Evolutionary conservation across 305 asterid species (phyloP).

Genomic region (Coffea humblotiana): DNA sequence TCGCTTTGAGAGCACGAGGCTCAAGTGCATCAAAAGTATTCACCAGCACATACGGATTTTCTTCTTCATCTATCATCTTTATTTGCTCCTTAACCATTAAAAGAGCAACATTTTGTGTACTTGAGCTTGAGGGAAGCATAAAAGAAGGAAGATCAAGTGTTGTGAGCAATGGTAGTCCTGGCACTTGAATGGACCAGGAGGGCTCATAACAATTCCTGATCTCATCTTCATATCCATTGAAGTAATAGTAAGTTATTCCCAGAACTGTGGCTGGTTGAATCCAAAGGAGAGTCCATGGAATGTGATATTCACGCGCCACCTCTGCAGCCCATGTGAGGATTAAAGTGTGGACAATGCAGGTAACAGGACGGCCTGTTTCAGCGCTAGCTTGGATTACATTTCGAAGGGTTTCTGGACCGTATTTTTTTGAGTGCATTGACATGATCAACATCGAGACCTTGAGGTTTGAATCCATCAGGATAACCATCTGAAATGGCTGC

Average conservation of each 20-base stretch:
- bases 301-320: conserved; percentile 37
- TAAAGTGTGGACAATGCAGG: conserved; percentile 37
- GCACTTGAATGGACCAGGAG: conserved; percentile 5
- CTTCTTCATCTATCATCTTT: conserved; percentile 13
- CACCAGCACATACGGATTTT: conserved; percentile 26
- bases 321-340: conserved; percentile 46
- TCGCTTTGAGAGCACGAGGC: conserved; percentile 2
- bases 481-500: conserved; percentile 35
- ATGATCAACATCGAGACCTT: conserved; percentile 12
- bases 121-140: conserved; percentile 20
- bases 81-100: conserved; percentile 18
- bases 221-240: conserved; percentile 46
- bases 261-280: conserved; percentile 54
- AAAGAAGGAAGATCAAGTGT: conserved; percentile 8
- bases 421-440: conserved; percentile 29
- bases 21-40: conserved; percentile 31
- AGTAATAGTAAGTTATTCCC: conserved; percentile 42
- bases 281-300: conserved; percentile 55
- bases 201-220: conserved; percentile 9
- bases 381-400: conserved; percentile 15
- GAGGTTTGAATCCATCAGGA: conserved; percentile 29
- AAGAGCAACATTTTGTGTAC: conserved; percentile 17
- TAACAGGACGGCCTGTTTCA: conserved; percentile 33
- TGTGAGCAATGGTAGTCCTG: background rate
- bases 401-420: conserved; percentile 29